Evolutionary conservation across 768 basidiomycete species (phyloP).

Genomic region (Terana coerulea): DNA sequence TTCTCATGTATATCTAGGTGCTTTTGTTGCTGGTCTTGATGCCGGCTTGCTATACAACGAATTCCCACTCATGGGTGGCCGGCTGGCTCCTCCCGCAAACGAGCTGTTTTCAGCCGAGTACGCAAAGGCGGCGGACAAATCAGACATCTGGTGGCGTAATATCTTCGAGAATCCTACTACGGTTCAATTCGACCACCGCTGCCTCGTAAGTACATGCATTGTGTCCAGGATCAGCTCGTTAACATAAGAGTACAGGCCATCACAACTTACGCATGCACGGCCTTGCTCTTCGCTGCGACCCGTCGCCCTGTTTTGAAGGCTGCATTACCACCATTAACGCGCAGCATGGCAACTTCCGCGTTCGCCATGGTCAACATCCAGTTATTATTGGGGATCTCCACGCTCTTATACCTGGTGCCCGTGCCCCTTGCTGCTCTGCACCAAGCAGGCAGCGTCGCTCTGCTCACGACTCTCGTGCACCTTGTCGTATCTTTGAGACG

Average conservation of each 20-base stretch:
- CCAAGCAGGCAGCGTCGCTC: conserved; percentile 89
- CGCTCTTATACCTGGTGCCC: conserved; percentile 89
- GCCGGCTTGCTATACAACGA: conserved; percentile 98
- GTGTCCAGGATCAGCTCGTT: not conserved
- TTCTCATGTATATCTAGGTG: conserved; percentile 52
- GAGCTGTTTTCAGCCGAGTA: conserved; percentile 82
- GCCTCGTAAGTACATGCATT: conserved; percentile 58
- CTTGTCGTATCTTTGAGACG: conserved; percentile 66
- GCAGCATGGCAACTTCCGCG: conserved; percentile 48
- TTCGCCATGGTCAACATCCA: conserved; percentile 86
- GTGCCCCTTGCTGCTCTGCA: conserved; percentile 89
- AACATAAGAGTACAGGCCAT: conserved; percentile 60
- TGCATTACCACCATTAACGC: conserved; percentile 58
- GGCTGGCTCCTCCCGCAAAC: conserved; percentile 71
- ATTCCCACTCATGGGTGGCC: conserved; percentile 94
- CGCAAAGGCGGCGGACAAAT: conserved; percentile 60
- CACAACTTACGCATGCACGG: conserved; percentile 73
- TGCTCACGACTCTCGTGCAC: conserved; percentile 82
- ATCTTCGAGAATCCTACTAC: conserved; percentile 97
- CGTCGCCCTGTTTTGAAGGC: conserved; percentile 44
- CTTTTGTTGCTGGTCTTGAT: conserved; percentile 97
- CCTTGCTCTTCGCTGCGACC: conserved; percentile 58
- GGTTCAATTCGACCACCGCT: conserved; percentile 94
- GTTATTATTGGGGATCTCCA: conserved; percentile 71
- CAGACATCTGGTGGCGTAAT: conserved; percentile 93